These are phyloP conservation scores for Leishmania tarentolae DNA, from an alignment of 208 protist species.

Conservation along the genomic window DNA sequence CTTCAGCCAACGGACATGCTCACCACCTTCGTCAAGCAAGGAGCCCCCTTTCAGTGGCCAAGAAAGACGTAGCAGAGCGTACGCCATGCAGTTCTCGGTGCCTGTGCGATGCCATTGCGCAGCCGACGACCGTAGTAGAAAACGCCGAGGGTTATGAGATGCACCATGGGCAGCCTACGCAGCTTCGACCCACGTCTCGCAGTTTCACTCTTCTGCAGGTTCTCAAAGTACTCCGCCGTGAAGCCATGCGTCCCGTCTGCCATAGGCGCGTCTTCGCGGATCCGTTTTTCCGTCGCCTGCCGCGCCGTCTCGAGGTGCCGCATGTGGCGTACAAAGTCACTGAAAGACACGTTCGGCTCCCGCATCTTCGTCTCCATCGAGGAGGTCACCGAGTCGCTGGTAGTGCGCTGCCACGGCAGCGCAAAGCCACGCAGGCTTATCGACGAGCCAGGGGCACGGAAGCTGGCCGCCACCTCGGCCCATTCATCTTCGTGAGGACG, in stretches of 20 bases:
- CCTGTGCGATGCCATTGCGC: constrained; percentile 1
- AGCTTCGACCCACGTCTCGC: constrained; percentile 5
- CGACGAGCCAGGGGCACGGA: constrained; percentile 57
- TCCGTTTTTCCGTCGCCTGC: constrained; percentile 31
- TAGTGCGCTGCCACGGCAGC: constrained; percentile 73
- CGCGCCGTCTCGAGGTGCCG: constrained; percentile 40
- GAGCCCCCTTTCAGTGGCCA: constrained; percentile 16
- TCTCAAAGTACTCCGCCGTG: constrained; percentile 67
- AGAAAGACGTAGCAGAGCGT: constrained; percentile 45
- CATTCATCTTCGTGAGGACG: constrained; percentile 15
- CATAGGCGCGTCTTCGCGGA: constrained; percentile 30
- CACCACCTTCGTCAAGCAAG: background rate
- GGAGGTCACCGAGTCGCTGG: constrained; percentile 24
- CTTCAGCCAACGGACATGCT: background rate
- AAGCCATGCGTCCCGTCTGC: constrained; percentile 75
- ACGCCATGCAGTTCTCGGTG: constrained; percentile 32
- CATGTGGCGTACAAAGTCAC: constrained; percentile 42
- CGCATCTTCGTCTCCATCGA: constrained; percentile 34
- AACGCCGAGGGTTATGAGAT: constrained; percentile 18
- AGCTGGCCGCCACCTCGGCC: constrained; percentile 46
- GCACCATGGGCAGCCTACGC: constrained; percentile 1
- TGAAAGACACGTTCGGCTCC: constrained; percentile 29
- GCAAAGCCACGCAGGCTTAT: constrained; percentile 62
- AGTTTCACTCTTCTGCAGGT: constrained; percentile 22
- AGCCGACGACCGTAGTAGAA: constrained; percentile 35